A percentile compares a stretch with the other conserved stretches of the same genome.
Evolutionary conservation across 2,329 filamentous ascomycete genomes (phyloP).

Genomic region (Trichoderma pleuroti): DNA sequence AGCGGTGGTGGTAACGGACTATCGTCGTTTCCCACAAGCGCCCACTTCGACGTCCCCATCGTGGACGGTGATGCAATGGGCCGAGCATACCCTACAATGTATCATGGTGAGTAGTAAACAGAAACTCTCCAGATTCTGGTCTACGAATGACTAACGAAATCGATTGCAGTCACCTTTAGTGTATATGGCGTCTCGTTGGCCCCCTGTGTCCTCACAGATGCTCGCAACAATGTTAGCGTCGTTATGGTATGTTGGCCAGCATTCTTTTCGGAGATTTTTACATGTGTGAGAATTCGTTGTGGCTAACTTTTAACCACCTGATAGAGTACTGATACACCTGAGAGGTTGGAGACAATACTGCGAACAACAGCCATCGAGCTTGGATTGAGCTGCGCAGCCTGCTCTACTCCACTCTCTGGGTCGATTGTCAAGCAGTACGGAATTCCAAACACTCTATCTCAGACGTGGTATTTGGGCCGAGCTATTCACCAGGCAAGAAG

Average conservation of each 20-base stretch:
- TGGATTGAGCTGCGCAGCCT: slow-evolving; percentile 37
- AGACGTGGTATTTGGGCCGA: slow-evolving; percentile 35
- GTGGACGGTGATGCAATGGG: slow-evolving; percentile 40
- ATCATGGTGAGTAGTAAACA: slow-evolving; percentile 28
- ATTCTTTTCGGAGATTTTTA: neutral
- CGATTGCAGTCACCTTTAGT: slow-evolving; percentile 33
- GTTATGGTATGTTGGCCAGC: slow-evolving; percentile 28
- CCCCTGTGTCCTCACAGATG: slow-evolving; percentile 38
- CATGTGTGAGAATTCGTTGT: neutral
- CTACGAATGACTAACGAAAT: neutral
- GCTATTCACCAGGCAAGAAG: slow-evolving; percentile 31
- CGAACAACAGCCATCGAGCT: slow-evolving; percentile 38
- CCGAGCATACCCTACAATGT: slow-evolving; percentile 38
- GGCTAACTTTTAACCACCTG: neutral
- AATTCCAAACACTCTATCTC: slow-evolving; percentile 34
- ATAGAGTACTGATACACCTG: slow-evolving; percentile 34
- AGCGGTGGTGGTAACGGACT: slow-evolving; percentile 41
- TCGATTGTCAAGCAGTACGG: slow-evolving; percentile 33
- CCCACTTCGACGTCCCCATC: slow-evolving; percentile 36
- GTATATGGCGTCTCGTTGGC: slow-evolving; percentile 37
- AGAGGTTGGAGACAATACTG: slow-evolving; percentile 35
- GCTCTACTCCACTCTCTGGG: slow-evolving; percentile 33
- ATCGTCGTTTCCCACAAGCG: slow-evolving; percentile 32
- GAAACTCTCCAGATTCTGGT: no score
- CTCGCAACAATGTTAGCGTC: slow-evolving; percentile 34